A percentile compares a stretch with the other conserved stretches of the same genome.
phyloP scores from a whole-genome alignment of 2,329 filamentous ascomycete genomes.

The Fusarium pseudonygamai region DNA sequence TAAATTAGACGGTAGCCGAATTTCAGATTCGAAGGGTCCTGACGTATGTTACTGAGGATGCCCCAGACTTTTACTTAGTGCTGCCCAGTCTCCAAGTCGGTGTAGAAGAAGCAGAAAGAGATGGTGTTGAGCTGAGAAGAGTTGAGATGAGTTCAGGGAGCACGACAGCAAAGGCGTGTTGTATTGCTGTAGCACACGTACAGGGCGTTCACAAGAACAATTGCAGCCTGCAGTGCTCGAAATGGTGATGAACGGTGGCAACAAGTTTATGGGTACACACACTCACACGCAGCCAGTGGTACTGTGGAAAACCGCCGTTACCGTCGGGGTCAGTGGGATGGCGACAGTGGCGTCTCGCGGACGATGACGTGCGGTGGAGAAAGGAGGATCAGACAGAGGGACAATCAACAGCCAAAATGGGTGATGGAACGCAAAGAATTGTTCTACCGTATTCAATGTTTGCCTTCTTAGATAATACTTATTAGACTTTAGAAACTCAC shows the following conservation, averaged over 20 bases:
- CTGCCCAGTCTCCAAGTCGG: not conserved
- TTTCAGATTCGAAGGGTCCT: slow-evolving; percentile 11
- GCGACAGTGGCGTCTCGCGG: slow-evolving; percentile 38
- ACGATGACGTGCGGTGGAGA: slow-evolving; percentile 38
- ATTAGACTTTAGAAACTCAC: not conserved
- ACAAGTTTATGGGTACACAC: slow-evolving; percentile 3
- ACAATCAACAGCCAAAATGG: not conserved
- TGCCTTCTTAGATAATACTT: not conserved
- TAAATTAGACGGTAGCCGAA: slow-evolving; percentile 23
- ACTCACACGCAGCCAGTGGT: not conserved
- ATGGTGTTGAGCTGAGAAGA: not conserved
- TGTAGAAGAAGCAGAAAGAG: not conserved
- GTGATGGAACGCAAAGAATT: not conserved
- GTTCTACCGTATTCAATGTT: not conserved
- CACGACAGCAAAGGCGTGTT: not conserved
- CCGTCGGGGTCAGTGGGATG: slow-evolving; percentile 26
- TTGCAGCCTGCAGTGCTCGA: not conserved
- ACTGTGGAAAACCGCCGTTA: slow-evolving; percentile 21
- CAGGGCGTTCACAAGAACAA: slow-evolving; percentile 6
- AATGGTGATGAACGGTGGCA: slow-evolving; percentile 29
- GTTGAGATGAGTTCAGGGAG: not conserved
- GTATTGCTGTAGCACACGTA: slow-evolving; percentile 11
- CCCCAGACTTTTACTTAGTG: not conserved
- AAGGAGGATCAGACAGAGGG: not conserved
- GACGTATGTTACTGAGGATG: not conserved